These are phyloP conservation scores for Termitomyces sp. DNA, from an alignment of 768 basidiomycete species.

Conservation along the genomic window DNA sequence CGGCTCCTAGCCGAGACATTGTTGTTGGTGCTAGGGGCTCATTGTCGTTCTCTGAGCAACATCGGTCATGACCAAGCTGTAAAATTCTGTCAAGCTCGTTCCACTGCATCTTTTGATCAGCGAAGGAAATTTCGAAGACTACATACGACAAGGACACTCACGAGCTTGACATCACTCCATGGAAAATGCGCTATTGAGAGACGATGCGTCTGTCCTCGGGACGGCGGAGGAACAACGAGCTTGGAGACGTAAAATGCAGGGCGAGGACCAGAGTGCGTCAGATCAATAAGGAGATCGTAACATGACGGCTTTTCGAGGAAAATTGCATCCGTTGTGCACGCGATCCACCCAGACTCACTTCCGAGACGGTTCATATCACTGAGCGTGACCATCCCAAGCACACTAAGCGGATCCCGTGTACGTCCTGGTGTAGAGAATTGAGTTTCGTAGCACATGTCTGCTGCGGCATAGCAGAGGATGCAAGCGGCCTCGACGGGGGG, in stretches of 20 bases:
- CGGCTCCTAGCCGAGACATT: slow-evolving; percentile 38
- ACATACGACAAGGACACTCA: slow-evolving; percentile 26
- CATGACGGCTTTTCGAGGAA: slow-evolving; percentile 77
- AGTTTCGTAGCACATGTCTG: slow-evolving; percentile 43
- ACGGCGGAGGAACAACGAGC: slow-evolving; percentile 31
- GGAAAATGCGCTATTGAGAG: slow-evolving; percentile 68
- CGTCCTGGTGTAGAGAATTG: slow-evolving; percentile 28
- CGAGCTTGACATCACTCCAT: slow-evolving; percentile 81
- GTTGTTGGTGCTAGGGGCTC: not conserved
- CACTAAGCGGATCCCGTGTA: slow-evolving; percentile 47
- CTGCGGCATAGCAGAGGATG: slow-evolving; percentile 69
- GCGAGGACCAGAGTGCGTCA: slow-evolving; percentile 64
- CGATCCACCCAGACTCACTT: slow-evolving; percentile 76
- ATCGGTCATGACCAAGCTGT: slow-evolving; percentile 41
- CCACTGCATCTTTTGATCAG: slow-evolving; percentile 47
- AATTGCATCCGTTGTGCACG: slow-evolving; percentile 83
- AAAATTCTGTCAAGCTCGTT: slow-evolving; percentile 73
- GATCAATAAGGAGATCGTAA: slow-evolving; percentile 80
- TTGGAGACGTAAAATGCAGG: slow-evolving; percentile 67
- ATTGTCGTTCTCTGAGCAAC: slow-evolving; percentile 5
- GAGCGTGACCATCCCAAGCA: slow-evolving; percentile 79
- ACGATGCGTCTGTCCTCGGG: slow-evolving; percentile 44
- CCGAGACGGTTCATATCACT: slow-evolving; percentile 69
- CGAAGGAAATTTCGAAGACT: not conserved
- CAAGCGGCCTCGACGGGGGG: slow-evolving; percentile 81